Percentiles rank a stretch among this genome's conserved stretches.
These are phyloP conservation scores for Phyllostachys edulis DNA, from an alignment of 176 grass and related monocot species.

Conservation along the genomic window DNA sequence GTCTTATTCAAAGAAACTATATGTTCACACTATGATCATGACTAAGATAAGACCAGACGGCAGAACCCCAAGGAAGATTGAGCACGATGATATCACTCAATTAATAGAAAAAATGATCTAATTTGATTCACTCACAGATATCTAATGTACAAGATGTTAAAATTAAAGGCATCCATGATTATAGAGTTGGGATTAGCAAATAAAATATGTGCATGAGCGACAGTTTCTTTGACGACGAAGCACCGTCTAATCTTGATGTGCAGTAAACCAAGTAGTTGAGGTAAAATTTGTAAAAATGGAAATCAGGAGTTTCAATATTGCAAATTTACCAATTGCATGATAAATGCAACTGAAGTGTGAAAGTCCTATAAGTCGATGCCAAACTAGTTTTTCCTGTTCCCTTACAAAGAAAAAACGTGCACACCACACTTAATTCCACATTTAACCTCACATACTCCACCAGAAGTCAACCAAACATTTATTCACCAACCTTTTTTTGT, in stretches of 20 bases:
- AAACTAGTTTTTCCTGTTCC: neutral
- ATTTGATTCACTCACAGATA: neutral
- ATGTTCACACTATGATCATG: neutral
- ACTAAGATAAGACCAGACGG: neutral
- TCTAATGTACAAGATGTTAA: neutral
- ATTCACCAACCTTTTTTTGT: neutral
- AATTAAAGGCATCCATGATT: neutral
- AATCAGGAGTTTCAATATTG: too few species aligned
- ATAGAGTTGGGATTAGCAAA: neutral
- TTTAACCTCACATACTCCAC: neutral
- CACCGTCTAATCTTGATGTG: neutral
- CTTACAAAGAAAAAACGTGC: neutral
- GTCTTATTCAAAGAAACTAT: neutral
- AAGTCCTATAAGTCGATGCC: neutral
- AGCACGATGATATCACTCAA: neutral
- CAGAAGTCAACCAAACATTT: conserved; percentile 15
- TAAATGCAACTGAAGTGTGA: neutral
- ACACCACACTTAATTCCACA: neutral
- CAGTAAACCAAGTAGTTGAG: neutral
- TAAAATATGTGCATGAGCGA: neutral
- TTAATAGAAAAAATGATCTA: neutral
- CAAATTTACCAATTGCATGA: too few species aligned
- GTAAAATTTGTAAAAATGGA: neutral
- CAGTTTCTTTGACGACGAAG: neutral
- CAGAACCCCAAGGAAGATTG: neutral